Conservation (phyloP, 73 alveolate species). For the Blepharisma stoltei region DNA sequence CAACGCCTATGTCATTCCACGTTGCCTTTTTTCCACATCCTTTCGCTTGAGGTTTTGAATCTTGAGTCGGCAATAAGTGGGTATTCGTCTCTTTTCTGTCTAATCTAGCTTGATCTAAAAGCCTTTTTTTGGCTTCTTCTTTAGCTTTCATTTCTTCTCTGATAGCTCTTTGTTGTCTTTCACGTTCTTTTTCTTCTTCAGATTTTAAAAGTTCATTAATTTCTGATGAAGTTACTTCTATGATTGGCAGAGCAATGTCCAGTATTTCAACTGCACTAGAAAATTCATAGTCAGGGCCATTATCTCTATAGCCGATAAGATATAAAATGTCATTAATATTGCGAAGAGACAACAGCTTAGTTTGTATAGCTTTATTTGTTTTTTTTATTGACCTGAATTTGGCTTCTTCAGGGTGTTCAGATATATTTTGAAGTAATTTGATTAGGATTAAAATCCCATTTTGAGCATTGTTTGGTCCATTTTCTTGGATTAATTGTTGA, state of each 20-base stretch:
- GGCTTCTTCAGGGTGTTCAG: slow-evolving; percentile 35
- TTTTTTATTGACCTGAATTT: slow-evolving; percentile 27
- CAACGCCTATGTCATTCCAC: slow-evolving; percentile 16
- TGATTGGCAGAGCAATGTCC: slow-evolving; percentile 4
- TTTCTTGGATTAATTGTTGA: too few relatives aligned
- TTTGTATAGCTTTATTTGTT: slow-evolving; percentile 26
- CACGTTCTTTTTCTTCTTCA: slow-evolving; percentile 29
- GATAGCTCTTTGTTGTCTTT: slow-evolving; percentile 6
- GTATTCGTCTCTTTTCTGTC: slow-evolving; percentile 23
- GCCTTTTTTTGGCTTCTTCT: slow-evolving; percentile 18
- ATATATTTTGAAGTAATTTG: slow-evolving; percentile 6
- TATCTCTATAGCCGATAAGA: neutral
- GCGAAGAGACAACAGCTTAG: slow-evolving; percentile 1
- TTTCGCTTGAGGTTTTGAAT: neutral
- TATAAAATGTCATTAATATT: neutral
- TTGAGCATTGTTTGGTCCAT: too few relatives aligned
- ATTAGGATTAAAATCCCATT: neutral
- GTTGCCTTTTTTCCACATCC: neutral
- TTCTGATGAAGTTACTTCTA: neutral
- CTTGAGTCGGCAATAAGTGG: slow-evolving; percentile 15
- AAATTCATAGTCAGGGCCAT: neutral
- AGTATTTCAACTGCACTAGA: neutral
- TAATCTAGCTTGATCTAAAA: neutral
- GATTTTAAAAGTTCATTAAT: neutral
- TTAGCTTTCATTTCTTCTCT: neutral